Percentiles rank a stretch among this genome's conserved stretches.
These are phyloP conservation scores for Aureobasidium uvarum DNA, from an alignment of 2,329 filamentous ascomycete genomes.

Conservation along the genomic window DNA sequence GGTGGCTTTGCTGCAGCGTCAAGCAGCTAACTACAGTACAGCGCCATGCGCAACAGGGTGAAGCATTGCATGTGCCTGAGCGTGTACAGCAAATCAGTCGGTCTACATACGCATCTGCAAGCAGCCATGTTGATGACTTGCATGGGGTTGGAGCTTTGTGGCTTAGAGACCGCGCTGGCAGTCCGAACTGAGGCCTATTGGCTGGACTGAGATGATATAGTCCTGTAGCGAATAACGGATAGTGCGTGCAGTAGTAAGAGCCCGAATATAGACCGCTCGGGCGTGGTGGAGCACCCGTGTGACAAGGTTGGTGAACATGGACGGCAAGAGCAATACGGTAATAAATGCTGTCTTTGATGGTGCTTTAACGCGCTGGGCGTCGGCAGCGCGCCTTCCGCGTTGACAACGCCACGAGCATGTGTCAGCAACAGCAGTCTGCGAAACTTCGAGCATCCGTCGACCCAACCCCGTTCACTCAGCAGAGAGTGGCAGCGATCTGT, in stretches of 20 bases:
- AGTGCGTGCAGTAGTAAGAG: background rate
- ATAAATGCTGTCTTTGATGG: background rate
- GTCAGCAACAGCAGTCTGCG: background rate
- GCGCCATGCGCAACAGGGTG: background rate
- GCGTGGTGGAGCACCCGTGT: background rate
- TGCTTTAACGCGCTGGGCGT: background rate
- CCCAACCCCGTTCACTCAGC: background rate
- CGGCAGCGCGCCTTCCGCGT: background rate
- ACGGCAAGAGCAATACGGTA: background rate
- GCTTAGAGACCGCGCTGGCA: background rate
- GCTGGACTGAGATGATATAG: background rate
- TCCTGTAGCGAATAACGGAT: background rate
- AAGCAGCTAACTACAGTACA: background rate
- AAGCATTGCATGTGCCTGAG: background rate
- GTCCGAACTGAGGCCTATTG: background rate
- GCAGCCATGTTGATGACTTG: constrained; percentile 16
- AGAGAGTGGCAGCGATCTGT: background rate
- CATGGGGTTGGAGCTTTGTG: constrained; percentile 4
- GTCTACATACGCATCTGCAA: background rate
- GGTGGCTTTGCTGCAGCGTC: background rate
- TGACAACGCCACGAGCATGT: background rate
- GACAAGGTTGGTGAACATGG: background rate
- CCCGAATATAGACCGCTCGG: background rate
- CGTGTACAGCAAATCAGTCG: background rate
- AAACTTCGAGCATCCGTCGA: background rate